Conservation (phyloP, 1,139 yeast species). For the Pichia sp. region DNA sequence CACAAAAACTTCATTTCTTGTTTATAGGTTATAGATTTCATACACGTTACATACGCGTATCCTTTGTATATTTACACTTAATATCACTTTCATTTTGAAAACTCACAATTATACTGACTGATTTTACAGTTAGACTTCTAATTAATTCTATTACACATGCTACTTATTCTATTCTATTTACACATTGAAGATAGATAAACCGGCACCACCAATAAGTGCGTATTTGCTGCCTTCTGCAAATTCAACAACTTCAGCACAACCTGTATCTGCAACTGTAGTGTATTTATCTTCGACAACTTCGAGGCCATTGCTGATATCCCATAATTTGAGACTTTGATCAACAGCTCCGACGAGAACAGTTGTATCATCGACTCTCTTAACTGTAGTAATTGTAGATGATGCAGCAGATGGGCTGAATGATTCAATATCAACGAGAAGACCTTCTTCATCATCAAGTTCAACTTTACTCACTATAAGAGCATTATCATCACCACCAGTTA, state of each 20-base stretch:
- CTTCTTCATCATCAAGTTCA: conserved; percentile 12
- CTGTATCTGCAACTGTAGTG: conserved; percentile 91
- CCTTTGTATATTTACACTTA: conserved; percentile 1
- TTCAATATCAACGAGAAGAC: conserved; percentile 26
- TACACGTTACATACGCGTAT: background rate
- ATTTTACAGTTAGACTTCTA: too few relatives aligned
- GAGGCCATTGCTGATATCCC: conserved; percentile 48
- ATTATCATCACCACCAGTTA: conserved; percentile 95
- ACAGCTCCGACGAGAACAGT: conserved; percentile 59
- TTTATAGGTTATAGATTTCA: conserved; percentile 6
- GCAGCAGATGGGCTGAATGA: conserved; percentile 59
- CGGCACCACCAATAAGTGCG: conserved; percentile 70
- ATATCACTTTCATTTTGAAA: background rate
- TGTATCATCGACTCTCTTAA: conserved; percentile 35
- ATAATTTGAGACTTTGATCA: conserved; percentile 71
- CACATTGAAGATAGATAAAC: conserved; percentile 53
- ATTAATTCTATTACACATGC: background rate
- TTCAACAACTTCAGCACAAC: conserved; percentile 51
- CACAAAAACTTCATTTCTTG: conserved; percentile 1
- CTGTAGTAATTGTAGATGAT: conserved; percentile 80
- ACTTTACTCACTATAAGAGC: conserved; percentile 49
- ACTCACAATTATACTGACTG: too few relatives aligned
- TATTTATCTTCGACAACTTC: conserved; percentile 45
- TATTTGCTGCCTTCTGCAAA: conserved; percentile 31
- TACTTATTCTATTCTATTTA: background rate